Base-by-base conservation (phyloP, 2,329 filamentous ascomycete species). In the Nannizzia gypsea region DNA sequence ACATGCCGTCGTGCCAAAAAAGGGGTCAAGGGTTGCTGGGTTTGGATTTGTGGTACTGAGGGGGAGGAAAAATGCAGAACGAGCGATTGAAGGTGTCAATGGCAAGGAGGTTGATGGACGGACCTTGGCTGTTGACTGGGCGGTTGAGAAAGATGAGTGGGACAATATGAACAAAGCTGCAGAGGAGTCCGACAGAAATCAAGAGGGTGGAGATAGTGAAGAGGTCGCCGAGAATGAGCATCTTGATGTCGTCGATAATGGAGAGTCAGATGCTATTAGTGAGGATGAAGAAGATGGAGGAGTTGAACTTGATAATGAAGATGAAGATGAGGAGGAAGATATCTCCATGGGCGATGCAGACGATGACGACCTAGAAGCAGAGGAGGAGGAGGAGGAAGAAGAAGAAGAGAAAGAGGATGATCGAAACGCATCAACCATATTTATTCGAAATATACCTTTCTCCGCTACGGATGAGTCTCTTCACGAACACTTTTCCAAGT, bases 371-470 rank as follows among this genome's bases (percentile, higher is more conserved):
- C 13, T 28, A 13, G 73, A 75, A 1, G n/a, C n/a, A n/a, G n/a
- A n/a, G n/a, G n/a, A n/a, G n/a, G n/a, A n/a, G n/a, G 71, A 73
- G 3, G 70, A 69, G 6, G 70, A 74, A 0, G 74, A 75, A 4
- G 71, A 69, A 0, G 69, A 74, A 13, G 76, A 72, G 34, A 73
- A 77, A 20, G 77, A 79, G 11, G 76, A 81, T 56, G 71, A 76
- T 17, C 71, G 74, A 57, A 89, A 89, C 67, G 83, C 83, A 1
- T 83, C 83, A 38, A 96, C 91, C 0, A 74, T 97, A 13, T 99
- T 99, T 75, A 82, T 99, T 67, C 89, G 93, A 65, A 99, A 99
- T 70, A 78, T 99, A 11, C 92, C 95, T 0, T 99, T 95, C 73
- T 90, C 87, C 1, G 85, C 85, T 48, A 88, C 87, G 17, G 91